Evolutionary conservation across 106 monocot genomes (phyloP), one percentile per base, ranked within the genome.

Genomic region (Hemerocallis citrina): DNA sequence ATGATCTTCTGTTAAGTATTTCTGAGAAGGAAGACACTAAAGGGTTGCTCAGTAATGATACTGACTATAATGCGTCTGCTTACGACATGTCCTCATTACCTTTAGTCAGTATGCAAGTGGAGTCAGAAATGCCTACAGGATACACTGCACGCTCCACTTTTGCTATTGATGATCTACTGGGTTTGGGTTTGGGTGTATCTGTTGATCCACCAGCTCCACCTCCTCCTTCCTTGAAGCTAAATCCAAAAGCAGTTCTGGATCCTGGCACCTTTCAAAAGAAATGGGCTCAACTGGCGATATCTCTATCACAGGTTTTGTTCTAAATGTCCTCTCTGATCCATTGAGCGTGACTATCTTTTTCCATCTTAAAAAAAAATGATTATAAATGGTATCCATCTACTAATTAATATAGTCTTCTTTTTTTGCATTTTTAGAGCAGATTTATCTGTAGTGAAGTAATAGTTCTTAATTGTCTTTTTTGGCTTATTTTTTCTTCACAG

Each of bases 21-120:
- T 80, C 83, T n/a, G 94, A 95, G 62, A 90, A 81, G 72, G 96
- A 96, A 73, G 96, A 96, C 50, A 84, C 46, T 72, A 78, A 66
- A 49, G 74, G 48, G 4, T 44, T 51, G 4, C 28, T 67, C 15
- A 77, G 42, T 47, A 78, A 81, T 68, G 84, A 81, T 51, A 79
- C 90, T 28, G 75, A 74, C 11, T 91, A 91, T 52, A 84, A 63
- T 69, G 96, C 86, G 47, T 90, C 90, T 57, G 83, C 77, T 31
- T 79, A 74, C 49, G 65, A 72, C 64, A 52, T 34, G 27, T 77
- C 85, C 10, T 70, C 70, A 33, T 20, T 67, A 17, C 59, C 76
- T 57, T 39, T 75, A 32, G 45, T 75, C 7, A 61, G 48, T 64
- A 57, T 73, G 13, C 48, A 73, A 24, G 39, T 55, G 46, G 73